phyloP scores from a whole-genome alignment of 495 filamentous ascomycete species.

The Penicillium chermesinum region DNA sequence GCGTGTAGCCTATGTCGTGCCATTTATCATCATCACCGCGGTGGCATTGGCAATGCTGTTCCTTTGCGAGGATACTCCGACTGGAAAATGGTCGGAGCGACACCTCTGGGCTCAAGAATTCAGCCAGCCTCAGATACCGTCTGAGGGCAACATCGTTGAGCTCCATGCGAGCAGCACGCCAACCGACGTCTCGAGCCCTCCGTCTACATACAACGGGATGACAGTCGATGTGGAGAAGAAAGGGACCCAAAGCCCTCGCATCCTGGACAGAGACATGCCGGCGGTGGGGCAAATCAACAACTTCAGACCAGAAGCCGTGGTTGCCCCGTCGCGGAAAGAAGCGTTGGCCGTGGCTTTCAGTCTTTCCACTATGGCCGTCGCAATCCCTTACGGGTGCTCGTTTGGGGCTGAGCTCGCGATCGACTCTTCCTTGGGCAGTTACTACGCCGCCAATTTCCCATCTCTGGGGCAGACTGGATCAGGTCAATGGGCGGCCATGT shows the following conservation, averaged over 20 bases:
- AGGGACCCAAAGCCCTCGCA: constrained; percentile 26
- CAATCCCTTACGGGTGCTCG: constrained; percentile 73
- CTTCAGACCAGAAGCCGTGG: constrained; percentile 53
- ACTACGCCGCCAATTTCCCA: constrained; percentile 76
- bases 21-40: constrained; percentile 66
- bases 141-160: constrained; percentile 54
- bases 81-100: constrained; percentile 75
- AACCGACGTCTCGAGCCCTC: constrained; percentile 23
- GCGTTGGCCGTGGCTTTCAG: constrained; percentile 54
- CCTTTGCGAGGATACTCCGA: constrained; percentile 79
- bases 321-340: constrained; percentile 60
- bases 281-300: constrained; percentile 52
- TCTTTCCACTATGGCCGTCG: constrained; percentile 61
- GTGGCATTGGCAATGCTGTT: constrained; percentile 65
- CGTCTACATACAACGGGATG: constrained; percentile 40
- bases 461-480: constrained; percentile 65
- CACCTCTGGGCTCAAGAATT: constrained; percentile 39
- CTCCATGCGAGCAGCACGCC: constrained; percentile 37
- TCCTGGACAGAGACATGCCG: constrained; percentile 46
- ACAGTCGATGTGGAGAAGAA: constrained; percentile 38
- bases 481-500: constrained; percentile 82
- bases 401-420: constrained; percentile 84
- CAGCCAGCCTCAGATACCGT: constrained; percentile 2
- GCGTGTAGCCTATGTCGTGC: constrained; percentile 80
- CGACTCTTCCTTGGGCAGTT: constrained; percentile 74